A percentile compares a stretch with the other conserved stretches of the same genome.
Evolutionary conservation across 805 yeast genomes (phyloP).

Genomic region (Ogataea methylovora): DNA sequence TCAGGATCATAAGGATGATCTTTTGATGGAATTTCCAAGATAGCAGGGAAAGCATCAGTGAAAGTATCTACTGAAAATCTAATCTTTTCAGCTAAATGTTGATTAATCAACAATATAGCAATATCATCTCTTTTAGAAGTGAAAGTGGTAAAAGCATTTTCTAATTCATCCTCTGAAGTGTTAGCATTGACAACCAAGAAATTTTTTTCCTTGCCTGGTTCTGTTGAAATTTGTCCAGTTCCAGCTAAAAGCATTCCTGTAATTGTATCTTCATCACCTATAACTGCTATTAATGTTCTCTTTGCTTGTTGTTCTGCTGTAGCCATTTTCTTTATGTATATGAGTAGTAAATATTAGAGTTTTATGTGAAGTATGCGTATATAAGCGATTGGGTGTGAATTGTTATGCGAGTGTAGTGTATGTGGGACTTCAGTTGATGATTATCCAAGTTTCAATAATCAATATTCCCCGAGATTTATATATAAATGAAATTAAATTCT

Average conservation of each 20-base stretch:
- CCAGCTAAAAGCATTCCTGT: slow-evolving; percentile 96
- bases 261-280: slow-evolving; percentile 96
- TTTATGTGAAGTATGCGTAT: no score
- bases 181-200: slow-evolving; percentile 72
- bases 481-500: no score
- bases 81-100: slow-evolving; percentile 88
- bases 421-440: no score
- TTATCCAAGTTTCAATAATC: no score
- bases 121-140: slow-evolving; percentile 77
- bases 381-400: no score
- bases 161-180: slow-evolving; percentile 71
- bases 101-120: slow-evolving; percentile 89
- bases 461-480: no score
- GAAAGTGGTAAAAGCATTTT: slow-evolving; percentile 65
- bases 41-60: slow-evolving; percentile 91
- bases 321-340: slow-evolving; percentile 2
- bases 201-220: slow-evolving; percentile 65
- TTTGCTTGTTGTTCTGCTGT: slow-evolving; percentile 29
- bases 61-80: slow-evolving; percentile 75
- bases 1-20: slow-evolving; percentile 99
- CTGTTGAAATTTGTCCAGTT: slow-evolving; percentile 71
- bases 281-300: slow-evolving; percentile 82
- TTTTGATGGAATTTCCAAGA: slow-evolving; percentile 94
- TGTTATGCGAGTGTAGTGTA: no score
- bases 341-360: background rate